phyloP scores from a whole-genome alignment of 2,329 filamentous ascomycete genomes.

The Aspergillus aculeatinus region DNA sequence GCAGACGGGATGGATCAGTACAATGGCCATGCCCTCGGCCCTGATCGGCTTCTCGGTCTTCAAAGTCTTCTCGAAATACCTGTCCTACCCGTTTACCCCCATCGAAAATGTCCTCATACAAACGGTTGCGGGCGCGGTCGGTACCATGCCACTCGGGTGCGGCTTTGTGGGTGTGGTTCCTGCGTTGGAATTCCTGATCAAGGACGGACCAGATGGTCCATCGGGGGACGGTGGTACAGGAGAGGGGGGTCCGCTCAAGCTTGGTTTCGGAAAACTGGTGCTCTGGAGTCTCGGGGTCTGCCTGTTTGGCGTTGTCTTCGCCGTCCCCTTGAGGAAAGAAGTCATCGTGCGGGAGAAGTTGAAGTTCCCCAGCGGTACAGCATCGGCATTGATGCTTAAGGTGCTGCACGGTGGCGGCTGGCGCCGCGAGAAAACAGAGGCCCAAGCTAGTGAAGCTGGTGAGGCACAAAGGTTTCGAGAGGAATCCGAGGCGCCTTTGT shows the following conservation, averaged over 20 bases:
- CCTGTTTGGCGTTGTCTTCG: constrained; percentile 96
- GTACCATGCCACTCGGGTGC: constrained; percentile 93
- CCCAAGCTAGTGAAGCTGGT: constrained; percentile 14
- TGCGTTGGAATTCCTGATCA: constrained; percentile 82
- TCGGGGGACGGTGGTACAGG: constrained; percentile 67
- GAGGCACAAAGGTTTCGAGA: constrained; percentile 24
- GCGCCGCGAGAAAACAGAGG: constrained; percentile 43
- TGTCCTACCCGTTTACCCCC: constrained; percentile 81
- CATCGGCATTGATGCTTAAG: constrained; percentile 88
- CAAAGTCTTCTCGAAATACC: constrained; percentile 69
- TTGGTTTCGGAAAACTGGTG: constrained; percentile 74
- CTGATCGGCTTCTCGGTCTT: constrained; percentile 95
- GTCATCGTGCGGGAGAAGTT: constrained; percentile 91
- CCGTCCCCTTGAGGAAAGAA: constrained; percentile 83
- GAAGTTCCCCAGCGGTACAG: constrained; percentile 92
- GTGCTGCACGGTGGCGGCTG: constrained; percentile 71
- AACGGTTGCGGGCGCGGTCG: constrained; percentile 91
- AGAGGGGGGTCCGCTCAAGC: constrained; percentile 73
- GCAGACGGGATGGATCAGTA: constrained; percentile 79
- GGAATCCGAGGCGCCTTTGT: constrained; percentile 28
- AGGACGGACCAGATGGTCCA: constrained; percentile 73
- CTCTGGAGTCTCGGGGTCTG: constrained; percentile 91
- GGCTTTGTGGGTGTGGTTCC: constrained; percentile 95
- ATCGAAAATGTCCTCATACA: constrained; percentile 97
- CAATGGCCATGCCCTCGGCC: constrained; percentile 96